These are phyloP conservation scores for Rubia yunnanensis DNA, from an alignment of 257 asterid genomes.

Conservation along the genomic window DNA sequence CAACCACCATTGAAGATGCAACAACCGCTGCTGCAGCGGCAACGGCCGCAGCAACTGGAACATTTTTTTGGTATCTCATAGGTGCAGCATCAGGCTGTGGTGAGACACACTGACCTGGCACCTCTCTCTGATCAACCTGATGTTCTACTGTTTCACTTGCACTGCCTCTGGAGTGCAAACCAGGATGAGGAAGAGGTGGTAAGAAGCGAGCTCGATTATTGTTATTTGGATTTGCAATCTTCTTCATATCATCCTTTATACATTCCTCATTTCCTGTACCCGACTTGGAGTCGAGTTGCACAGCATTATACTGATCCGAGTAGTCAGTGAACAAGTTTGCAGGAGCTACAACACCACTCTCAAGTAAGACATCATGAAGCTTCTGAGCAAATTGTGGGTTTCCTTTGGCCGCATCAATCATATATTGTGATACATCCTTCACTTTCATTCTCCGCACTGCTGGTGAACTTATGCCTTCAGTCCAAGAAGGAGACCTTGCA, in stretches of 20 bases:
- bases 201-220: slow-evolving; percentile 36
- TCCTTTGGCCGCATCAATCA: slow-evolving; percentile 95
- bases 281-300: slow-evolving; percentile 31
- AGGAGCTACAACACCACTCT: slow-evolving; percentile 97
- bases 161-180: slow-evolving; percentile 31
- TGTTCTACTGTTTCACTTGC: slow-evolving; percentile 28
- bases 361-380: slow-evolving; percentile 83
- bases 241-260: slow-evolving; percentile 24
- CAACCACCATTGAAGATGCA: slow-evolving; percentile 93
- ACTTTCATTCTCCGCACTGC: slow-evolving; percentile 76
- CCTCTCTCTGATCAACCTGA: slow-evolving; percentile 32
- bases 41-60: slow-evolving; percentile 81
- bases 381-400: slow-evolving; percentile 91
- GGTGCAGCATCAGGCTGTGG: slow-evolving; percentile 35
- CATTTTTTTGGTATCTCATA: slow-evolving; percentile 31
- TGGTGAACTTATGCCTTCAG: slow-evolving; percentile 93
- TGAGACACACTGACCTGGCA: slow-evolving; percentile 24
- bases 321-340: slow-evolving; percentile 75
- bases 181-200: slow-evolving; percentile 72
- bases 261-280: slow-evolving; percentile 32
- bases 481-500: slow-evolving; percentile 96
- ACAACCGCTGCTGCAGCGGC: slow-evolving; percentile 92
- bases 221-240: slow-evolving; percentile 25
- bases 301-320: slow-evolving; percentile 37
- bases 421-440: slow-evolving; percentile 86